Percentiles rank a stretch among this genome's conserved stretches.
Conservation (phyloP, 2,329 filamentous ascomycete species). For the Colletotrichum paranaense region DNA sequence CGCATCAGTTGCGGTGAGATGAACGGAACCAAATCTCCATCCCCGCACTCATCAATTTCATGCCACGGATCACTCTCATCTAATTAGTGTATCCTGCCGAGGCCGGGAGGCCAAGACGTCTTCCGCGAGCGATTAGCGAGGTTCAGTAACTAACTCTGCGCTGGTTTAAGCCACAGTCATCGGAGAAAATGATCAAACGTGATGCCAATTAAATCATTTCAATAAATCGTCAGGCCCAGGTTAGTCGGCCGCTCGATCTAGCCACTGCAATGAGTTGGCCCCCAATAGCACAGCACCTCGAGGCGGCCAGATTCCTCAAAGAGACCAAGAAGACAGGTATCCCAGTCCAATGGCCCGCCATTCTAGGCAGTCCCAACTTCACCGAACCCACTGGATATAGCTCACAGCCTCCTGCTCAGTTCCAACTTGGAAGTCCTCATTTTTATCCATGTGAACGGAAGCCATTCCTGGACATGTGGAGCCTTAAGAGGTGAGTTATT, state of each 20-base stretch:
- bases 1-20: slow-evolving; percentile 35
- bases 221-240: slow-evolving; percentile 12
- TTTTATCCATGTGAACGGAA: slow-evolving; percentile 1
- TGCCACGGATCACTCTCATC: not conserved
- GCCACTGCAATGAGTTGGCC: not conserved
- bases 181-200: not conserved
- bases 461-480: slow-evolving; percentile 14
- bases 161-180: not conserved
- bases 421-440: slow-evolving; percentile 9
- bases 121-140: slow-evolving; percentile 33
- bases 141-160: not conserved
- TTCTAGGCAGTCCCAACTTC: slow-evolving; percentile 22
- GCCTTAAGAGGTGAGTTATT: slow-evolving; percentile 10
- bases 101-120: slow-evolving; percentile 2
- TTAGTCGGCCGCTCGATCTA: slow-evolving; percentile 17
- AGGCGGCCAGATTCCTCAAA: slow-evolving; percentile 17
- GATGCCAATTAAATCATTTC: slow-evolving; percentile 15
- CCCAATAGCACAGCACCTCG: slow-evolving; percentile 22
- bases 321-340: slow-evolving; percentile 11
- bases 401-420: not conserved
- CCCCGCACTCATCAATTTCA: slow-evolving; percentile 17
- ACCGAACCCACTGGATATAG: slow-evolving; percentile 16
- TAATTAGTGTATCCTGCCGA: slow-evolving; percentile 7
- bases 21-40: slow-evolving; percentile 11
- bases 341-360: slow-evolving; percentile 19